Evolutionary conservation across 192 early-diverging fungal species (phyloP), one percentile per base, ranked within the genome.

Genomic region (Backusella australiensis): DNA sequence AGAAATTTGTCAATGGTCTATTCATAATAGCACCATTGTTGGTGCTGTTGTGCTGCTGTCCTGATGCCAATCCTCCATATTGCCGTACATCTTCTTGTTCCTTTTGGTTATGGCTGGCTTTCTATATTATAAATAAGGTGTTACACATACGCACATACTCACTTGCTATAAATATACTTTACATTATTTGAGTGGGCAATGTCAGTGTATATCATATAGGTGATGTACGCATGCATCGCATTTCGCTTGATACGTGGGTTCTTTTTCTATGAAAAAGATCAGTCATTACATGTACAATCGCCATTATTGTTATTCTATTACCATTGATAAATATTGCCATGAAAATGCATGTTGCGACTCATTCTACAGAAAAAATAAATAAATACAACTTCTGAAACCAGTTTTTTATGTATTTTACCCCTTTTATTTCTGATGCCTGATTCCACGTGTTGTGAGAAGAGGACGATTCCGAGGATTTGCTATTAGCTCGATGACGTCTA

Each of bases 191-290:
- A 44, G 35, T 79, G 73, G 15, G 78, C 42, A 34, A 75, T 71
- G 46, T 85, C 78, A 26, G 83, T 83, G 73, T 85, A 85, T 15
- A 85, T 85, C 84, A 85, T 83, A 46, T 85, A 86, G 29, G 85
- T 78, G 38, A 86, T 86, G 44, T 86, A 86, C 34, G 85, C 85
- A 73, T 86, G 85, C 75, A 79, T 82, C 11, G 85, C 85, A 81
- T 86, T 86, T 36, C 85, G 72, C 69, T 86, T 86, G 67, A 84
- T 74, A 71, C 84, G 84, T 36, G 82, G 82, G 74, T 86, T 79
- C 59, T 84, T 73, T 72, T 85, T 85, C 84, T 76, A 41, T 39
- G 32, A 32, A 32, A 0, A 32, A 32, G 32, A 36, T 7, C 9
- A 38, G 32, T 32, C 32, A 32, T 32, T 32, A 21, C 39, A 39